phyloP scores from a whole-genome alignment of 345 rosid genomes.

The Viola odorata region DNA sequence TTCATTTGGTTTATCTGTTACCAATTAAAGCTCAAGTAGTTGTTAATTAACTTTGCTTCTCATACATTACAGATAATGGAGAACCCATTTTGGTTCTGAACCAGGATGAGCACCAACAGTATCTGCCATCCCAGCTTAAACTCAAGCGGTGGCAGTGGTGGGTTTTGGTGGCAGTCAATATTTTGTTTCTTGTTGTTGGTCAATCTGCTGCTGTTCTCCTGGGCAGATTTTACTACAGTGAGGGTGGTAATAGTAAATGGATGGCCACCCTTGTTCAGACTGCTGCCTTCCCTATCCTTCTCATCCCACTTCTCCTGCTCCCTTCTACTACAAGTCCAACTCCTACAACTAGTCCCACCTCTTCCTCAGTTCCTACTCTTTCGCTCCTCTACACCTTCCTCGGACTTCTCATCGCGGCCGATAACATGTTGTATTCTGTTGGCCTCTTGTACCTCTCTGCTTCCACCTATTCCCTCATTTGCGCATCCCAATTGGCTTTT shows the following conservation, averaged over 20 bases:
- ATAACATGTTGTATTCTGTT: constrained; percentile 56
- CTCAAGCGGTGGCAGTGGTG: constrained; percentile 59
- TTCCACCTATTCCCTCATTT: constrained; percentile 74
- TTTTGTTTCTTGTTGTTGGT: constrained; percentile 48
- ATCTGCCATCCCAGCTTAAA: constrained; percentile 16
- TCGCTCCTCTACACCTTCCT: constrained; percentile 46
- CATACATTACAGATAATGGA: constrained; percentile 28
- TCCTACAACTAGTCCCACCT: constrained; percentile 12
- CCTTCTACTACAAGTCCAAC: constrained; percentile 37
- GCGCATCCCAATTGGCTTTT: constrained; percentile 70
- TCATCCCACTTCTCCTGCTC: constrained; percentile 44
- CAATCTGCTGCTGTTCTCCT: constrained; percentile 63
- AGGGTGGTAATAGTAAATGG: constrained; percentile 70
- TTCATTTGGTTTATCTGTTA: no score
- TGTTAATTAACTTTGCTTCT: no score
- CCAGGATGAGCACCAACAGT: constrained; percentile 15
- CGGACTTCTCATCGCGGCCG: constrained; percentile 56
- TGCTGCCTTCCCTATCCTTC: constrained; percentile 60
- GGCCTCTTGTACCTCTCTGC: constrained; percentile 77
- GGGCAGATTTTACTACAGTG: constrained; percentile 58
- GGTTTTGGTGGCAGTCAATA: constrained; percentile 37
- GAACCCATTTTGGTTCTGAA: constrained; percentile 19
- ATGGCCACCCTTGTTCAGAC: constrained; percentile 62
- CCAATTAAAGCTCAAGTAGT: no score
- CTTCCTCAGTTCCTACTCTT: constrained; percentile 30